phyloP scores from a whole-genome alignment of 306 rosid species.

The Citrullus mucosospermus region DNA sequence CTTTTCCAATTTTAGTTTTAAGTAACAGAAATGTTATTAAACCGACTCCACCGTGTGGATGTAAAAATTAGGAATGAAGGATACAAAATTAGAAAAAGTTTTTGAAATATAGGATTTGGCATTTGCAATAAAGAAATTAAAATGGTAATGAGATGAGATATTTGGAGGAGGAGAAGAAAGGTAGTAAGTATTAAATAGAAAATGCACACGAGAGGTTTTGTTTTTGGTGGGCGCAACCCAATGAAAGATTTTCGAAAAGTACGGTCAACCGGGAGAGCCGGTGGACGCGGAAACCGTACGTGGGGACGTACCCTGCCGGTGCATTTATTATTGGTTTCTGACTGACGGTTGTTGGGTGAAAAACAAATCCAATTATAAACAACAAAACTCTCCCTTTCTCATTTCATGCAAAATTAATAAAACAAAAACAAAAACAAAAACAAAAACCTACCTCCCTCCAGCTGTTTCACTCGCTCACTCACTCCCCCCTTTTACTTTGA shows the following conservation, averaged over 20 bases:
- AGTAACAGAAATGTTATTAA: too few species aligned
- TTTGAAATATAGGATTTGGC: too few species aligned
- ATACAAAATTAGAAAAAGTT: too few species aligned
- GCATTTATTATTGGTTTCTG: not conserved
- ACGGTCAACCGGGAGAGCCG: conserved; percentile 5
- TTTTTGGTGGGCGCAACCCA: not conserved
- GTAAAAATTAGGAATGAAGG: too few species aligned
- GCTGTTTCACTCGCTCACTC: conserved; percentile 3
- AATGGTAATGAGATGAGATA: too few species aligned
- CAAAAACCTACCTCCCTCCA: not conserved
- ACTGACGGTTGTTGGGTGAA: not conserved
- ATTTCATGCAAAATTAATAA: not conserved
- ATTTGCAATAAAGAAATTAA: too few species aligned
- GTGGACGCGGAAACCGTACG: conserved; percentile 11
- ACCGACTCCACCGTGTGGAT: too few species aligned
- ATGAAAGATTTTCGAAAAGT: not conserved
- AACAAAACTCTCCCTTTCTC: not conserved
- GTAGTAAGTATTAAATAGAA: too few species aligned
- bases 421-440: too few species aligned
- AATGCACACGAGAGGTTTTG: not conserved
- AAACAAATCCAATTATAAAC: not conserved
- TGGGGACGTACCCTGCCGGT: conserved; percentile 1
- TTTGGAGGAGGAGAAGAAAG: too few species aligned
- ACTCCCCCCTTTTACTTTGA: not conserved
- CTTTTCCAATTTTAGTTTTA: too few species aligned